Percentiles rank a stretch among this genome's conserved stretches.
Evolutionary conservation across 2,329 filamentous ascomycete genomes (phyloP).

Genomic region (Fusarium redolens): DNA sequence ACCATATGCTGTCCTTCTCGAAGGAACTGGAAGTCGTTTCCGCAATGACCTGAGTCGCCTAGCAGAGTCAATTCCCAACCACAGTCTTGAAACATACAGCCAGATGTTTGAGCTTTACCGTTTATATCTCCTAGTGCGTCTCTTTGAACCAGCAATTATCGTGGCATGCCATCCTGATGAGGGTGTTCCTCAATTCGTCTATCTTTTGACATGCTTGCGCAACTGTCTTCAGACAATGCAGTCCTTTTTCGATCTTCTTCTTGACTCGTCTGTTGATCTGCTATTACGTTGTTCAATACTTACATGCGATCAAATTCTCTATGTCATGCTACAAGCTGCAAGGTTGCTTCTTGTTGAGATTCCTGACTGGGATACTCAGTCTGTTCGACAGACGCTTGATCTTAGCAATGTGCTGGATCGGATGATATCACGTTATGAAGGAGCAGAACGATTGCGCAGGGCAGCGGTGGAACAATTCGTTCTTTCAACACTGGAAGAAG

Average conservation of each 20-base stretch:
- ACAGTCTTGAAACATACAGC: conserved; percentile 7
- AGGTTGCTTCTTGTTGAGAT: conserved; percentile 40
- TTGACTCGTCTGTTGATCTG: conserved; percentile 45
- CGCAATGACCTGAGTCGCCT: conserved; percentile 49
- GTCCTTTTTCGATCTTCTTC: conserved; percentile 49
- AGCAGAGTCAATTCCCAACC: conserved; percentile 44
- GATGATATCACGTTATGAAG: conserved; percentile 16
- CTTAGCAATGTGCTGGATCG: conserved; percentile 26
- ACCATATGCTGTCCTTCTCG: conserved; percentile 49
- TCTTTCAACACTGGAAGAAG: conserved; percentile 21
- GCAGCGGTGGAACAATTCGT: conserved; percentile 20
- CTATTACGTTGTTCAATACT: conserved; percentile 32
- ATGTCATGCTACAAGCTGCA: conserved; percentile 39
- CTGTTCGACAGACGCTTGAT: conserved; percentile 34
- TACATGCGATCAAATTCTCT: conserved; percentile 36
- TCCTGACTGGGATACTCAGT: conserved; percentile 38
- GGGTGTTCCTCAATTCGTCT: conserved; percentile 41
- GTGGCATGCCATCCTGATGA: conserved; percentile 43
- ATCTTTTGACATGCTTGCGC: conserved; percentile 49
- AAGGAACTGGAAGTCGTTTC: conserved; percentile 48
- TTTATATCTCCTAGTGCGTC: conserved; percentile 51
- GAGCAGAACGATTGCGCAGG: conserved; percentile 16
- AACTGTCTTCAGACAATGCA: conserved; percentile 51
- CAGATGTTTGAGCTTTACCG: conserved; percentile 47
- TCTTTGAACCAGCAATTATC: conserved; percentile 55